Percentiles rank a stretch among this genome's conserved stretches.
Evolutionary conservation across 2,329 filamentous ascomycete species (phyloP).

Genomic region (Diaporthe sp.): DNA sequence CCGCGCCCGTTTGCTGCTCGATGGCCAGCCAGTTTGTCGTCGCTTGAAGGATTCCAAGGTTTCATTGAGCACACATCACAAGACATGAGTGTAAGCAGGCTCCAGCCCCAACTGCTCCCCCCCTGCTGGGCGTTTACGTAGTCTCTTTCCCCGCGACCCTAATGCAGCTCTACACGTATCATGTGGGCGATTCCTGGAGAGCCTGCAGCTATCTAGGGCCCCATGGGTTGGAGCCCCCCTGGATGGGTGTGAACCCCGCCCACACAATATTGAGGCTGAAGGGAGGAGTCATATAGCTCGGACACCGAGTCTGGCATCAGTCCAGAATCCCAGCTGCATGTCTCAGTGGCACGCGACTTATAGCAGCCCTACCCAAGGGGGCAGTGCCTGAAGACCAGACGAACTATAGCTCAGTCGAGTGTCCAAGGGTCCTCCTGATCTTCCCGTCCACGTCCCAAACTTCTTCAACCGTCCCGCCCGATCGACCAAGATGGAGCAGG

Average conservation of each 20-base stretch:
- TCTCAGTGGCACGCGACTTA: slow-evolving; percentile 1
- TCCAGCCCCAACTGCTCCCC: neutral
- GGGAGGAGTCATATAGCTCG: slow-evolving; percentile 1
- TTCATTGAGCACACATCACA: neutral
- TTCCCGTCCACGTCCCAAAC: neutral
- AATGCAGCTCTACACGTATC: slow-evolving; percentile 1
- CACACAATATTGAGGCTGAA: slow-evolving; percentile 5
- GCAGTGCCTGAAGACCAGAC: slow-evolving; percentile 10
- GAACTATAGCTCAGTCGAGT: neutral
- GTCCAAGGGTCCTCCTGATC: neutral
- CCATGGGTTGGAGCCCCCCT: neutral
- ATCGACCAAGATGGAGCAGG: neutral
- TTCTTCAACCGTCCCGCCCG: neutral
- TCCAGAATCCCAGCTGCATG: neutral
- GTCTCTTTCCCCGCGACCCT: slow-evolving; percentile 10
- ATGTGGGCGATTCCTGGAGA: slow-evolving; percentile 1
- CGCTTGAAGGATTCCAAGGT: slow-evolving; percentile 2
- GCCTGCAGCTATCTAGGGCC: slow-evolving; percentile 9
- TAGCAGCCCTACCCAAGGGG: neutral
- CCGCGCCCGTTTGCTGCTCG: neutral
- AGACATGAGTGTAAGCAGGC: neutral
- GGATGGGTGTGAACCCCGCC: slow-evolving; percentile 22
- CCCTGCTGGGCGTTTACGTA: slow-evolving; percentile 2
- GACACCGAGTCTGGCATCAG: neutral
- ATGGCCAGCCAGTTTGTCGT: neutral